Percentiles rank a stretch among this genome's conserved stretches.
Evolutionary conservation across 805 yeast species (phyloP).

Genomic region (Candida boleticola): DNA sequence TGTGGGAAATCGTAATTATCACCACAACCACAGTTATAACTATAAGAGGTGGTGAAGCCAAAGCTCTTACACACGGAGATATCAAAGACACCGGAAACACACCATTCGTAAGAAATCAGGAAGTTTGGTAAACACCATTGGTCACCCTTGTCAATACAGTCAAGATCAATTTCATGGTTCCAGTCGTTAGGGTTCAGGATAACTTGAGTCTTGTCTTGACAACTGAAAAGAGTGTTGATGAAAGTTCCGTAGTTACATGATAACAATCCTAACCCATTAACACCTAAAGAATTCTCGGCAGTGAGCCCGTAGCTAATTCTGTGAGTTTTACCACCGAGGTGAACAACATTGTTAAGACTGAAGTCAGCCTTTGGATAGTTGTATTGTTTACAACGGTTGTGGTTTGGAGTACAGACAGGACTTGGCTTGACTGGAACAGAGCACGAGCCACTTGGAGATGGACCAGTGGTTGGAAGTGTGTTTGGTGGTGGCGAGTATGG

Average conservation of each 20-base stretch:
- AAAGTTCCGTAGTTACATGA: not conserved
- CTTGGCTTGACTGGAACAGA: not conserved
- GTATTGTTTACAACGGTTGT: not conserved
- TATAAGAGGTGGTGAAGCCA: not conserved
- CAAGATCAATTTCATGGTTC: slow-evolving; percentile 1
- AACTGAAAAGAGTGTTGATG: not conserved
- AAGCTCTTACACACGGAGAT: not conserved
- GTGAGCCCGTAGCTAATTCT: not conserved
- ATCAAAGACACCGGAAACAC: not conserved
- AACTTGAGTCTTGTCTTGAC: not conserved
- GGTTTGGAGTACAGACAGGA: slow-evolving; percentile 1
- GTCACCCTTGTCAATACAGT: slow-evolving; percentile 3
- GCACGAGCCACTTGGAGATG: not conserved
- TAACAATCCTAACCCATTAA: not conserved
- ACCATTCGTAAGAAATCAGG: slow-evolving; percentile 1
- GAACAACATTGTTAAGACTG: not conserved
- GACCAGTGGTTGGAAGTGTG: slow-evolving; percentile 1
- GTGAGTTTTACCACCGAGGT: not conserved
- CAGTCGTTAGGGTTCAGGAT: not conserved
- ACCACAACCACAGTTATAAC: slow-evolving; percentile 2
- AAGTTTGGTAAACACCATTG: slow-evolving; percentile 3
- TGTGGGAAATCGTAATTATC: slow-evolving; percentile 3
- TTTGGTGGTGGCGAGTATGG: not conserved
- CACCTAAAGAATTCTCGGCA: not conserved
- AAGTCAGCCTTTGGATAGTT: slow-evolving; percentile 2